These are phyloP conservation scores for Pseudopithomyces maydicus DNA, from an alignment of 2,329 filamentous ascomycete species.

Conservation along the genomic window DNA sequence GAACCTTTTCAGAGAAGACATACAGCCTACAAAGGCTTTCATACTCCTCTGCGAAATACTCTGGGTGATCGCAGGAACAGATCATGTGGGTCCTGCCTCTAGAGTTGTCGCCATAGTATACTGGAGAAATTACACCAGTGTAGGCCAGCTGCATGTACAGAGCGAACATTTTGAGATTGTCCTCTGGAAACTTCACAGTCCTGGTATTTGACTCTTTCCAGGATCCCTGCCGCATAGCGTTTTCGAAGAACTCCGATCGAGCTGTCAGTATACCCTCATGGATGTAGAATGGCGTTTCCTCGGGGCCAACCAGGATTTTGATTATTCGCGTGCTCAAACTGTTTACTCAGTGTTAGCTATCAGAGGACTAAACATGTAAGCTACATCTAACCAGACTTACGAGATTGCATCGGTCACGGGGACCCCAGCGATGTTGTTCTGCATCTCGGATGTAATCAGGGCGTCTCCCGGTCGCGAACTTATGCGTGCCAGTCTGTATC, in stretches of 20 bases:
- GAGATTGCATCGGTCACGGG: too few species aligned
- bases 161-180: conserved; percentile 2
- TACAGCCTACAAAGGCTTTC: not conserved
- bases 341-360: not conserved
- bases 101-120: too few species aligned
- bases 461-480: too few species aligned
- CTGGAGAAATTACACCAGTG: not conserved
- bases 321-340: not conserved
- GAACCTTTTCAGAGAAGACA: not conserved
- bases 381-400: too few species aligned
- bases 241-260: conserved; percentile 11
- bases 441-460: too few species aligned
- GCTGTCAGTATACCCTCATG: not conserved
- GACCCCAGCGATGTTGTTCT: too few species aligned
- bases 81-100: too few species aligned
- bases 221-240: conserved; percentile 1
- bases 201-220: not conserved
- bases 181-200: conserved; percentile 3
- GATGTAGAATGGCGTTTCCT: not conserved
- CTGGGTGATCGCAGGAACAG: not conserved
- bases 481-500: too few species aligned
- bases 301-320: not conserved
- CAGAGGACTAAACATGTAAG: not conserved
- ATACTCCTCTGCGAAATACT: not conserved
- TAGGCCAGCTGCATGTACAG: conserved; percentile 11